A percentile compares a stretch with the other conserved stretches of the same genome.
These are phyloP conservation scores for Coemansia reversa DNA, from an alignment of 192 early-diverging fungal genomes.

Conservation along the genomic window DNA sequence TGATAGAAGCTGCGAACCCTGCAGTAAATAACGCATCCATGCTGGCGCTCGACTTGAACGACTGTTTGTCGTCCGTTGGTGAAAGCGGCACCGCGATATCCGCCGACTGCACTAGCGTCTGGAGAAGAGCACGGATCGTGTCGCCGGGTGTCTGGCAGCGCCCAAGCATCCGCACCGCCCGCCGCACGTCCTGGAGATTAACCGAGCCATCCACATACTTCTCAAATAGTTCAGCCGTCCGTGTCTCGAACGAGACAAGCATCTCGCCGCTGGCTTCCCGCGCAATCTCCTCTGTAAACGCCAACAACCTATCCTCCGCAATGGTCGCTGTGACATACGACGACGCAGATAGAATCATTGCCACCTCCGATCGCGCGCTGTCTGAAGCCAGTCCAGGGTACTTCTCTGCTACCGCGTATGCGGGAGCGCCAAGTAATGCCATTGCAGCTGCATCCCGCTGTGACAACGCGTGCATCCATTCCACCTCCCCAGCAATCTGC, in stretches of 20 bases:
- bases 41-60: constrained; percentile 37
- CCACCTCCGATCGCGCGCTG: constrained; percentile 24
- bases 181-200: constrained; percentile 12
- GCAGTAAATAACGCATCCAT: constrained; percentile 45
- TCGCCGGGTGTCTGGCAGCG: constrained; percentile 23
- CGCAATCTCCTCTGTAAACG: constrained; percentile 31
- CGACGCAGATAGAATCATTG: constrained; percentile 27
- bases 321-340: constrained; percentile 19
- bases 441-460: constrained; percentile 29
- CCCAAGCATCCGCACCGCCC: constrained; percentile 20
- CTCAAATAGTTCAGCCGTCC: constrained; percentile 47
- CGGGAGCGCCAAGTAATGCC: constrained; percentile 36
- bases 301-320: constrained; percentile 8
- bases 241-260: constrained; percentile 38
- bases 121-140: constrained; percentile 24
- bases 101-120: constrained; percentile 23
- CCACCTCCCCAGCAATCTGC: constrained; percentile 30
- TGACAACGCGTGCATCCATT: constrained; percentile 39
- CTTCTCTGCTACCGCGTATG: not conserved
- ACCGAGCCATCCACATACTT: constrained; percentile 21
- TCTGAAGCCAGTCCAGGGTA: constrained; percentile 30
- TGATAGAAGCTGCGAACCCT: constrained; percentile 28
- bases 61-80: constrained; percentile 6
- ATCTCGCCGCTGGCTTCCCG: constrained; percentile 40
- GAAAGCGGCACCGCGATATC: constrained; percentile 6